phyloP scores from a whole-genome alignment of 148 eudicot genomes.

The Cornus florida region DNA sequence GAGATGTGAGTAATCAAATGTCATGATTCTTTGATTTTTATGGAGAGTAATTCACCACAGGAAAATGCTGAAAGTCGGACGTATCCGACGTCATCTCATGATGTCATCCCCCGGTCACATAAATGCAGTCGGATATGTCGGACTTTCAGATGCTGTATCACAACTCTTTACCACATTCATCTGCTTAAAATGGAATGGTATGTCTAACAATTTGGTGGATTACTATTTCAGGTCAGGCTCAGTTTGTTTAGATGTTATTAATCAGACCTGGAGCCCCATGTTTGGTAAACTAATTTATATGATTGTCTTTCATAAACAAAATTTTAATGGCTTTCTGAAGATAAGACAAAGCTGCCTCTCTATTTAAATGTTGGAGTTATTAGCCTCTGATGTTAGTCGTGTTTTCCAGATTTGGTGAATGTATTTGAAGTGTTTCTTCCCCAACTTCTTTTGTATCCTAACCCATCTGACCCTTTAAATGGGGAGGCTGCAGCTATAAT shows the following conservation, averaged over 20 bases:
- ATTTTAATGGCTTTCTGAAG: neutral
- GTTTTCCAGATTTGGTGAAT: conserved; percentile 71
- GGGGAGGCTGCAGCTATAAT: conserved; percentile 85
- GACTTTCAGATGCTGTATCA: too few species aligned
- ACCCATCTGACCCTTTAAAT: conserved; percentile 91
- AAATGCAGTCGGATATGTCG: too few species aligned
- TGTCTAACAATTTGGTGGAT: neutral
- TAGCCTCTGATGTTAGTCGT: conserved; percentile 11
- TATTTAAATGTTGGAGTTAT: neutral
- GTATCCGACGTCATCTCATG: too few species aligned
- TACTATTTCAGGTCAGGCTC: conserved; percentile 69
- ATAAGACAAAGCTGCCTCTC: neutral
- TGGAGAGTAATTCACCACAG: neutral
- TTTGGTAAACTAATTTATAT: conserved; percentile 48
- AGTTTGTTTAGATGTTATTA: conserved; percentile 87
- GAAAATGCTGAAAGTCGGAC: too few species aligned
- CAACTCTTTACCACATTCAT: neutral
- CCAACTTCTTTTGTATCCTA: conserved; percentile 85
- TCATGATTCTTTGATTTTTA: neutral
- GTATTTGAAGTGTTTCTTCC: conserved; percentile 92
- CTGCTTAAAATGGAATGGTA: neutral
- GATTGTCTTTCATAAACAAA: neutral
- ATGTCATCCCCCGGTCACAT: too few species aligned
- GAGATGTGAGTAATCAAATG: conserved; percentile 56
- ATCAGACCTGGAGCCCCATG: conserved; percentile 96